Percentiles rank a stretch among this genome's conserved stretches.
Conservation (phyloP, 164 flowering plant genomes). For the Aristolochia contorta region DNA sequence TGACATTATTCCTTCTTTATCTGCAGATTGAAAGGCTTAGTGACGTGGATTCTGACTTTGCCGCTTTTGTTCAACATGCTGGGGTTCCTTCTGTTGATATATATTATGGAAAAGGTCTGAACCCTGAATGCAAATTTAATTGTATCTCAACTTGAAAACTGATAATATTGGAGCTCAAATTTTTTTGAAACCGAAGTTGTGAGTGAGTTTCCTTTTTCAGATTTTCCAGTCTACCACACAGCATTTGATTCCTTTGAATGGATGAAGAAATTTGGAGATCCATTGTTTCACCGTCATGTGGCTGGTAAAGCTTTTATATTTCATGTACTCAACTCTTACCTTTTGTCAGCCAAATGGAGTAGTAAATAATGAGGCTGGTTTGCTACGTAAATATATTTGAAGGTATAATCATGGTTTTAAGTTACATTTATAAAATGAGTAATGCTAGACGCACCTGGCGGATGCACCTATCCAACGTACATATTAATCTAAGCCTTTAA, state of each 20-base stretch:
- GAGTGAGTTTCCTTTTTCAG: slow-evolving; percentile 24
- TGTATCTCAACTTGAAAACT: not conserved
- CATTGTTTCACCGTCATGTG: slow-evolving; percentile 79
- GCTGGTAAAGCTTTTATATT: slow-evolving; percentile 37
- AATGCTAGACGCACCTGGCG: too few relatives aligned
- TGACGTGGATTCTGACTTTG: slow-evolving; percentile 83
- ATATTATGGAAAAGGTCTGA: slow-evolving; percentile 58
- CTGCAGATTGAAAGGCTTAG: slow-evolving; percentile 72
- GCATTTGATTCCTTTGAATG: slow-evolving; percentile 81
- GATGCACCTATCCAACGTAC: too few relatives aligned
- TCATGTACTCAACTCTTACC: not conserved
- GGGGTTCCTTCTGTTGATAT: slow-evolving; percentile 81
- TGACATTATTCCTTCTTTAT: not conserved
- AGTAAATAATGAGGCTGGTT: not conserved
- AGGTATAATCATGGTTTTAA: not conserved
- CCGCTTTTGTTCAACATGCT: slow-evolving; percentile 85
- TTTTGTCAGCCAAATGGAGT: not conserved
- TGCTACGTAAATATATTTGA: not conserved
- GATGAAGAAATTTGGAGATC: slow-evolving; percentile 76
- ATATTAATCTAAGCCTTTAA: too few relatives aligned
- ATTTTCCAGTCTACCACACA: slow-evolving; percentile 93
- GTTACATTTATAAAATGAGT: not conserved
- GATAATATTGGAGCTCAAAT: not conserved
- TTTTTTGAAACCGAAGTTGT: not conserved
- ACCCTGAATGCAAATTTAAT: not conserved